Evolutionary conservation across 768 basidiomycete genomes (phyloP).

Genomic region (Lentinula raphanica): DNA sequence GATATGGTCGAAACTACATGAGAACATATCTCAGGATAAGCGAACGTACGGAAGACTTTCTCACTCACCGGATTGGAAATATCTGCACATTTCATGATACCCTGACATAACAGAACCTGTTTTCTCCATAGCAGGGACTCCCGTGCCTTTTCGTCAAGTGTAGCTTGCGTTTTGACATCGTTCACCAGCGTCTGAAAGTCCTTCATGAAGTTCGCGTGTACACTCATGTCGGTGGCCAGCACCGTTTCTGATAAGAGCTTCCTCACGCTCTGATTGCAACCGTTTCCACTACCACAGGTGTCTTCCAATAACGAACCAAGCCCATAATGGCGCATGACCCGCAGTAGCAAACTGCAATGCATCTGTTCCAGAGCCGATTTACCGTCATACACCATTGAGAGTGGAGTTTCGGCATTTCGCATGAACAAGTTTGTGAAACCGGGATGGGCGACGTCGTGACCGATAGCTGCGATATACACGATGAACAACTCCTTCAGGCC

Average conservation of each 20-base stretch:
- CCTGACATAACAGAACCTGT: conserved; percentile 77
- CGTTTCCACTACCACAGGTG: conserved; percentile 5
- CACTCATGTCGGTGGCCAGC: conserved; percentile 91
- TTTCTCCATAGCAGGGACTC: conserved; percentile 36
- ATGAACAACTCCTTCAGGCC: conserved; percentile 74
- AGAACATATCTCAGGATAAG: conserved; percentile 5
- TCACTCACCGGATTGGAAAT: conserved; percentile 92
- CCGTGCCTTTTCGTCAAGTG: not conserved
- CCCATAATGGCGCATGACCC: conserved; percentile 76
- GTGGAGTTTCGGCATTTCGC: conserved; percentile 91
- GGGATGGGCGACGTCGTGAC: conserved; percentile 96
- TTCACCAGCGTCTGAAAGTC: conserved; percentile 49
- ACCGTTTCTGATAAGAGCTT: conserved; percentile 78
- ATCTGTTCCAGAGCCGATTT: conserved; percentile 89
- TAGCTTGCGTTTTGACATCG: conserved; percentile 11
- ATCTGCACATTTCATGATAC: conserved; percentile 94
- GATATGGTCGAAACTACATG: conserved; percentile 78
- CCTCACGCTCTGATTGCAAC: conserved; percentile 41
- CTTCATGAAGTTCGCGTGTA: conserved; percentile 81
- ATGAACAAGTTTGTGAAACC: conserved; percentile 92
- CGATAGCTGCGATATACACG: conserved; percentile 87
- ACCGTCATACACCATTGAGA: conserved; percentile 84
- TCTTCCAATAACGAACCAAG: conserved; percentile 64
- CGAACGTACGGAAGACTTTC: not conserved
- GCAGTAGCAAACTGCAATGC: conserved; percentile 79